Conservation (phyloP, 495 filamentous ascomycete species). For the Aspergillus nanangensis region DNA sequence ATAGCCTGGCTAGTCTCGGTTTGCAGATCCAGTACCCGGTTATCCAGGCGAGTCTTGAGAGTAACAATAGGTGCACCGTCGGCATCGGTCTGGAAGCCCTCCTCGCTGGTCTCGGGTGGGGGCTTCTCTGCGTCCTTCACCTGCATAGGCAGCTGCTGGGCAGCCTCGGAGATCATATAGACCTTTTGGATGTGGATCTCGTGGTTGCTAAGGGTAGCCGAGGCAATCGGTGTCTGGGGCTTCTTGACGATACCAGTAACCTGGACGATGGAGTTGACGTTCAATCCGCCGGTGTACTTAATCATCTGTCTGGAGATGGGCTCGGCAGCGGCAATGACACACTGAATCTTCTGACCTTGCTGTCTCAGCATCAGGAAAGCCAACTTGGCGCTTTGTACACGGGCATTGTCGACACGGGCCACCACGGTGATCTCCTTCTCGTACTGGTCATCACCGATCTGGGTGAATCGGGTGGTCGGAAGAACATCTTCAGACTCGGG, state of each 20-base stretch:
- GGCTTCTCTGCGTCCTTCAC: slow-evolving; percentile 58
- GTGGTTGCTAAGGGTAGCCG: slow-evolving; percentile 67
- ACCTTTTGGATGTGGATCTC: slow-evolving; percentile 80
- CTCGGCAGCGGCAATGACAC: slow-evolving; percentile 56
- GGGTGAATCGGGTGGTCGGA: slow-evolving; percentile 30
- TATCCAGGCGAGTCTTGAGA: slow-evolving; percentile 75
- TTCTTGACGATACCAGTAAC: slow-evolving; percentile 72
- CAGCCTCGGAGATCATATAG: slow-evolving; percentile 65
- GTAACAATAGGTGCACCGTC: slow-evolving; percentile 60
- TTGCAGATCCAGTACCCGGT: slow-evolving; percentile 86
- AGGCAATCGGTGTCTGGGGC: slow-evolving; percentile 71
- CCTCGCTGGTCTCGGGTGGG: slow-evolving; percentile 43
- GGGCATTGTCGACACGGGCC: slow-evolving; percentile 79
- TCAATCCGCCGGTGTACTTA: slow-evolving; percentile 78
- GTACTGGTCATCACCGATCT: slow-evolving; percentile 53
- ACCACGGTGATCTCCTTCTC: slow-evolving; percentile 76
- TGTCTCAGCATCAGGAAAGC: slow-evolving; percentile 87
- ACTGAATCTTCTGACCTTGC: slow-evolving; percentile 78
- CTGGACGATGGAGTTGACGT: slow-evolving; percentile 73
- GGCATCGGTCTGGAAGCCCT: slow-evolving; percentile 40
- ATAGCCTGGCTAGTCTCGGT: slow-evolving; percentile 87
- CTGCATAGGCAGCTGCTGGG: slow-evolving; percentile 66
- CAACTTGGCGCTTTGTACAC: slow-evolving; percentile 87
- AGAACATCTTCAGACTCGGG: slow-evolving; percentile 36
- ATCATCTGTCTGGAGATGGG: slow-evolving; percentile 72